phyloP scores from a whole-genome alignment of 495 filamentous ascomycete species.

The Barbatosphaeria neglecta region DNA sequence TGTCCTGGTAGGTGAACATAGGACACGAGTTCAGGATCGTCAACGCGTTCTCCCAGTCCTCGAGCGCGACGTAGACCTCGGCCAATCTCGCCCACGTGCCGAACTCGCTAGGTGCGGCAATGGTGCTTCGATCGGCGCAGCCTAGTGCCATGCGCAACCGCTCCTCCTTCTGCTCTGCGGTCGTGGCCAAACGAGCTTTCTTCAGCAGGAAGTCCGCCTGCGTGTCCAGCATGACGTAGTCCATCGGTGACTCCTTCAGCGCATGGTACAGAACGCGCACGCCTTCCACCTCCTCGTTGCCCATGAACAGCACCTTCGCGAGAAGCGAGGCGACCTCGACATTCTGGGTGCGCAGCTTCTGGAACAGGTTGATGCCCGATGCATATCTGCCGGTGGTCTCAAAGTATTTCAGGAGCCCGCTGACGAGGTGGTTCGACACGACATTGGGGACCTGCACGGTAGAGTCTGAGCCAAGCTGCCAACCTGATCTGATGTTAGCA shows the following conservation, averaged over 20 bases:
- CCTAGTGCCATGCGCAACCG: constrained; percentile 72
- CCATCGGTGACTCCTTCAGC: constrained; percentile 84
- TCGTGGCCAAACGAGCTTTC: constrained; percentile 51
- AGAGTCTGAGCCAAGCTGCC: constrained; percentile 91
- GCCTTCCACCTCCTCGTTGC: constrained; percentile 91
- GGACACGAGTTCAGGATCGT: constrained; percentile 97
- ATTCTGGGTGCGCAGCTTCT: constrained; percentile 84
- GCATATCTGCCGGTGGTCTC: constrained; percentile 89
- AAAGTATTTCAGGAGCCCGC: constrained; percentile 91
- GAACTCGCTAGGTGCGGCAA: constrained; percentile 91
- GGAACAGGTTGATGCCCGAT: constrained; percentile 94
- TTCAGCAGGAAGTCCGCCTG: constrained; percentile 86
- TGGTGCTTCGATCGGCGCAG: constrained; percentile 86
- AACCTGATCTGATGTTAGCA: constrained; percentile 42
- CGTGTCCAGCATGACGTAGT: constrained; percentile 85
- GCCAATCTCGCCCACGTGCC: constrained; percentile 91
- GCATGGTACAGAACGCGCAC: constrained; percentile 80
- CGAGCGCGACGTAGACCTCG: constrained; percentile 81
- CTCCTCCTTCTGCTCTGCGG: constrained; percentile 38
- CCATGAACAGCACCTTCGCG: constrained; percentile 78
- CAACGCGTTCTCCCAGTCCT: constrained; percentile 88
- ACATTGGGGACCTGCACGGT: constrained; percentile 95
- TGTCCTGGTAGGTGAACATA: constrained; percentile 99
- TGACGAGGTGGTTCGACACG: constrained; percentile 89
- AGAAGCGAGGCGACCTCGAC: constrained; percentile 89